Percentiles rank a stretch among this genome's conserved stretches.
These are phyloP conservation scores for Yamagishiella unicocca DNA, from an alignment of 139 green algal species.

Conservation along the genomic window DNA sequence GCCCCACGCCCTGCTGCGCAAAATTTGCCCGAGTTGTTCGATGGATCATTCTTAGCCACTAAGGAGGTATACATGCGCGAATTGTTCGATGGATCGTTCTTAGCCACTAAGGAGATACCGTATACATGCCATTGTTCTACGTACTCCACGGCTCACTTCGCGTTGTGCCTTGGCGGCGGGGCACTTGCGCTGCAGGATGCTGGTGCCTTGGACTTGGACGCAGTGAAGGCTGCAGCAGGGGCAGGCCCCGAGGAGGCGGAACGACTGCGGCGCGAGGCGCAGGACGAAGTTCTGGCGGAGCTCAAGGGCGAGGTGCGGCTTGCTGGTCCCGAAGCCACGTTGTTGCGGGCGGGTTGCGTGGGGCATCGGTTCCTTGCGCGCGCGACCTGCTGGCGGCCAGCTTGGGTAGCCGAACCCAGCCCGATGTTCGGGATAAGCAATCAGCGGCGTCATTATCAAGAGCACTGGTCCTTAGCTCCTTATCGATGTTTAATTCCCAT, in stretches of 20 bases:
- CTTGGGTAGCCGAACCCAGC: too few species aligned
- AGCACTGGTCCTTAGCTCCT: neutral
- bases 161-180: too few species aligned
- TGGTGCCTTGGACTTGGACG: neutral
- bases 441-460: neutral
- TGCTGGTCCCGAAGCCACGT: too few species aligned
- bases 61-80: too few species aligned
- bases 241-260: constrained; percentile 3
- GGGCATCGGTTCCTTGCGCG: neutral
- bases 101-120: too few species aligned
- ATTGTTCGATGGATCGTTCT: too few species aligned
- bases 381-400: neutral
- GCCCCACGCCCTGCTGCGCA: neutral
- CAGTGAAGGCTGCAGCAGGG: neutral
- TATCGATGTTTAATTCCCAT: neutral
- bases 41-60: too few species aligned
- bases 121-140: too few species aligned
- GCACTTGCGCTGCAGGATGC: constrained; percentile 5
- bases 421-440: neutral
- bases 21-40: neutral
- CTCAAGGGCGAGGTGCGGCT: constrained; percentile 23
- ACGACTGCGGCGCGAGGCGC: constrained; percentile 11
- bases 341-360: neutral
- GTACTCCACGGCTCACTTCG: too few species aligned
- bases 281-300: constrained; percentile 29